Percentiles rank a stretch among this genome's conserved stretches.
Evolutionary conservation across 139 green algal species (phyloP).

Genomic region (Closterium sp.): DNA sequence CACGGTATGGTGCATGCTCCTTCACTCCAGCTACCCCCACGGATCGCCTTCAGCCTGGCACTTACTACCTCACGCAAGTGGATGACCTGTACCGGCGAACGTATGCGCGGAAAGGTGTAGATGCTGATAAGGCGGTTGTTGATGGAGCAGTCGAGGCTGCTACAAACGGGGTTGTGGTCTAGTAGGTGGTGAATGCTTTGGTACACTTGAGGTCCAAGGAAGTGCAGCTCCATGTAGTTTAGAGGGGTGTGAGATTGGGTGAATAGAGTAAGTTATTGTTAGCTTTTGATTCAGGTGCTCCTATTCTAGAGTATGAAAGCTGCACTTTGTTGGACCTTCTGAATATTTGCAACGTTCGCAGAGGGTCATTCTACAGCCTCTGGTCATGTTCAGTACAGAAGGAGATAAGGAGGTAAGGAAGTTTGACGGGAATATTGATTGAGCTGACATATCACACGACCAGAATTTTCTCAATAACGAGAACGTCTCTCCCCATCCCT

Average conservation of each 20-base stretch:
- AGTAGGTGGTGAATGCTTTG: neutral
- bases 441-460: too few species aligned
- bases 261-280: too few species aligned
- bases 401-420: too few species aligned
- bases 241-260: too few species aligned
- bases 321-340: neutral
- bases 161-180: neutral
- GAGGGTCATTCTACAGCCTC: neutral
- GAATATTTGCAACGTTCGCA: neutral
- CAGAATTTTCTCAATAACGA: too few species aligned
- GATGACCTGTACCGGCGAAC: conserved; percentile 60
- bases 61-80: conserved; percentile 67
- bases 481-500: too few species aligned
- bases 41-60: conserved; percentile 56
- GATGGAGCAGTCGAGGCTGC: neutral
- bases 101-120: conserved; percentile 52
- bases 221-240: neutral
- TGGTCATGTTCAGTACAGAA: too few species aligned
- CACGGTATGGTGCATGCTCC: conserved; percentile 33
- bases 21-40: conserved; percentile 42
- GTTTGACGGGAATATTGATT: too few species aligned
- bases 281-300: too few species aligned
- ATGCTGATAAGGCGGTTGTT: neutral
- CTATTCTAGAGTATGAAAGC: neutral
- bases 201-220: neutral